Evolutionary conservation across 805 yeast species (phyloP).

Genomic region (Ogataea siamensis): DNA sequence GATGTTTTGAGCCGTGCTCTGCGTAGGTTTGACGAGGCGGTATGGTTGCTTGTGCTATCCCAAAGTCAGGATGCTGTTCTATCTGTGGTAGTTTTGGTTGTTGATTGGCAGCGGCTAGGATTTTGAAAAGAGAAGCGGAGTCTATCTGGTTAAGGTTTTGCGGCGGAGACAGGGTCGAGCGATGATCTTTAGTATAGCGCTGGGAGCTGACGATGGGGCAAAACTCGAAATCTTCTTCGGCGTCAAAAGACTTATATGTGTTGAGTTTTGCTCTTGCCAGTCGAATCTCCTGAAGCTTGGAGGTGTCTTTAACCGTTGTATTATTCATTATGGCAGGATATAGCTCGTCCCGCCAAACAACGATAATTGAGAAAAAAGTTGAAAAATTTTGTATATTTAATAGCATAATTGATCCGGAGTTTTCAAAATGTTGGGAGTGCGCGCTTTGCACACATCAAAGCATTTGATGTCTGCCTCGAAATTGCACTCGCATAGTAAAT

Average conservation of each 20-base stretch:
- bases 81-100: constrained; percentile 9
- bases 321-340: constrained; percentile 11
- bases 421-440: neutral
- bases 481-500: constrained; percentile 11
- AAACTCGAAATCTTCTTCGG: constrained; percentile 71
- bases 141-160: constrained; percentile 14
- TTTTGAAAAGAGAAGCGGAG: constrained; percentile 20
- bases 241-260: constrained; percentile 65
- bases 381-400: constrained; percentile 9
- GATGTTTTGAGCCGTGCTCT: constrained; percentile 13
- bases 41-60: constrained; percentile 3
- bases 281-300: constrained; percentile 19
- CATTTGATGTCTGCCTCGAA: neutral
- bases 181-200: constrained; percentile 5
- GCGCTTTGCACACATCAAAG: constrained; percentile 2
- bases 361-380: constrained; percentile 1
- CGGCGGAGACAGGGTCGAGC: constrained; percentile 10
- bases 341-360: constrained; percentile 8
- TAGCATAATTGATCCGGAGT: neutral
- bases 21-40: constrained; percentile 7
- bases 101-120: constrained; percentile 22
- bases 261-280: constrained; percentile 50
- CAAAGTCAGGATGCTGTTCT: constrained; percentile 8
- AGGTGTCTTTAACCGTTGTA: constrained; percentile 10
- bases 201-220: constrained; percentile 42